These are phyloP conservation scores for Psidium friedrichsthalianum DNA, from an alignment of 345 rosid genomes.

Conservation along the genomic window DNA sequence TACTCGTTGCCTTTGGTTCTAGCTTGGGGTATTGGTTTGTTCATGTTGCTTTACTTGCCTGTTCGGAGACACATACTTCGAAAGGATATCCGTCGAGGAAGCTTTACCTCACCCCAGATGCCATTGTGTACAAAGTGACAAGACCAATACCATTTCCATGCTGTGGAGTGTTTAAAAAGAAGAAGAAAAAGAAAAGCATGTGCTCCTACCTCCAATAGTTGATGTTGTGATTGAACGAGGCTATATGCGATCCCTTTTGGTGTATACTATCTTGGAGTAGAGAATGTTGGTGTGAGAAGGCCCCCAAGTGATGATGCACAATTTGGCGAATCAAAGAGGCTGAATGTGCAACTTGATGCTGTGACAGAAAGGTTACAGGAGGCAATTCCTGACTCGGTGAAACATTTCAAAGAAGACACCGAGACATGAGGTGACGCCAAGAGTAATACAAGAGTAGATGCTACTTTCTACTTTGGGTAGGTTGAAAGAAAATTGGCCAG, in stretches of 20 bases:
- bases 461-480: no score
- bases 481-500: no score
- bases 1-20: conserved; percentile 42
- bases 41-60: conserved; percentile 57
- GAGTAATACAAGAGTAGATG: no score
- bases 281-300: conserved; percentile 56
- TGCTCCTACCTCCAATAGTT: conserved; percentile 45
- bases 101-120: conserved; percentile 51
- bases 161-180: conserved; percentile 53
- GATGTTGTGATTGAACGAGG: conserved; percentile 64
- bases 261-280: conserved; percentile 57
- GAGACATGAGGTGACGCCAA: no score
- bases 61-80: conserved; percentile 45
- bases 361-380: no score
- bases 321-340: no score
- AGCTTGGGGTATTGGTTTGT: conserved; percentile 59
- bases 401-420: no score
- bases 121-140: conserved; percentile 51
- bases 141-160: conserved; percentile 57
- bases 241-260: conserved; percentile 61
- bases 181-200: conserved; percentile 68
- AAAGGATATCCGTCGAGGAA: conserved; percentile 44
- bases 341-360: no score
- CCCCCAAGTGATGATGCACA: conserved; percentile 59
- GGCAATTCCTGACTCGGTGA: no score